Conservation (phyloP, 805 yeast genomes). For the Blastobotrys terrestris region DNA sequence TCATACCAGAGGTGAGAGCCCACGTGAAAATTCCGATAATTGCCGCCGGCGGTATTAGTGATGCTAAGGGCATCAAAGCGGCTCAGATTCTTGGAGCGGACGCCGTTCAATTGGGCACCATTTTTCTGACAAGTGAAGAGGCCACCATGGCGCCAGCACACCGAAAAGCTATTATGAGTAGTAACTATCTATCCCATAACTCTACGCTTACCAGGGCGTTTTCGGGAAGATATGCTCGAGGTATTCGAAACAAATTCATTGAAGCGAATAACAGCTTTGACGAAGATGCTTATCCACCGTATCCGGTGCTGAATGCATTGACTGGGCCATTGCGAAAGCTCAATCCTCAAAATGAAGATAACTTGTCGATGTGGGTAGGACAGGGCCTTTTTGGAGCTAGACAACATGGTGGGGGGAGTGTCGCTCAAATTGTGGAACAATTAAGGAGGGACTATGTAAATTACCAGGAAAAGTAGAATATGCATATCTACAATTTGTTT, state of each 20-base stretch:
- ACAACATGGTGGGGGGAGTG: not conserved
- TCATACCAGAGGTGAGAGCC: slow-evolving; percentile 21
- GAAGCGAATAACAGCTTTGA: not conserved
- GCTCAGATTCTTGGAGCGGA: slow-evolving; percentile 40
- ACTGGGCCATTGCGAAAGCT: slow-evolving; percentile 18
- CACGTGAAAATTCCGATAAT: slow-evolving; percentile 25
- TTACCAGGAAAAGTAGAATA: too few species aligned
- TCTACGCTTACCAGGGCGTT: slow-evolving; percentile 15
- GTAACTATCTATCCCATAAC: not conserved
- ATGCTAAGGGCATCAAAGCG: slow-evolving; percentile 27
- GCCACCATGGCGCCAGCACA: not conserved
- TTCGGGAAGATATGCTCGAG: slow-evolving; percentile 22
- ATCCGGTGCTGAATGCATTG: slow-evolving; percentile 21
- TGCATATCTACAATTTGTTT: too few species aligned
- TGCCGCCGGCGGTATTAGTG: slow-evolving; percentile 51
- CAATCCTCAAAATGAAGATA: slow-evolving; percentile 4
- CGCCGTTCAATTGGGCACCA: slow-evolving; percentile 53
- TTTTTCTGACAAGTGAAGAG: slow-evolving; percentile 30
- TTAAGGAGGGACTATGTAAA: not conserved
- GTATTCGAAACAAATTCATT: slow-evolving; percentile 13
- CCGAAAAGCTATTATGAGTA: not conserved
- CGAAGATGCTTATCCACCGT: slow-evolving; percentile 12
- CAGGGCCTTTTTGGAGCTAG: slow-evolving; percentile 10
- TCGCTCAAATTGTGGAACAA: not conserved
- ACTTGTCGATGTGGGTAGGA: slow-evolving; percentile 13